Percentiles rank a stretch among this genome's conserved stretches.
phyloP scores from a whole-genome alignment of 225 moss, liverwort and hornwort genomes.

The Anthoceros angustus region DNA sequence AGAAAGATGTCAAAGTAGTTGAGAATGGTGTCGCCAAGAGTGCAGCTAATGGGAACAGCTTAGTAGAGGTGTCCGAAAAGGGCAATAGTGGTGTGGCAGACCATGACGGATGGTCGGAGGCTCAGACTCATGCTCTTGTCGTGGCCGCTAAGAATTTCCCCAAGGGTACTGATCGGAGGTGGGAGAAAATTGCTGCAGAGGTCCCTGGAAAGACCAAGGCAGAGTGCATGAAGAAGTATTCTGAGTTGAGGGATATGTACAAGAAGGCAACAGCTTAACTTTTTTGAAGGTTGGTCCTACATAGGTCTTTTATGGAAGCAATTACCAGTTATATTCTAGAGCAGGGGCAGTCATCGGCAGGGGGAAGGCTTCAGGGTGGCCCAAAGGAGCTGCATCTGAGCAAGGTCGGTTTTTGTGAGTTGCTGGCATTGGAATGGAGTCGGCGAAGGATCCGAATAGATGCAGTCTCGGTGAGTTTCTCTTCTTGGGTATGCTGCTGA shows the following conservation, averaged over 20 bases:
- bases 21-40: constrained; percentile 10
- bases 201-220: constrained; percentile 71
- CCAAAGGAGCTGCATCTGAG: too few species aligned
- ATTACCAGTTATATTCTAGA: neutral
- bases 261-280: constrained; percentile 50
- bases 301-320: neutral
- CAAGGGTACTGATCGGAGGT: constrained; percentile 56
- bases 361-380: neutral
- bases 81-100: constrained; percentile 21
- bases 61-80: constrained; percentile 16
- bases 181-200: constrained; percentile 81
- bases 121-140: constrained; percentile 66
- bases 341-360: neutral
- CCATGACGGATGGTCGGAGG: constrained; percentile 57
- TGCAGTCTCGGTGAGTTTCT: too few species aligned
- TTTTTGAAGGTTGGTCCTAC: neutral
- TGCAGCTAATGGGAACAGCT: constrained; percentile 19
- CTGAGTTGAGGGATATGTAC: constrained; percentile 69
- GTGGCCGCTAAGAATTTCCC: constrained; percentile 85
- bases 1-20: constrained; percentile 10
- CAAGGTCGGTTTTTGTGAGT: too few species aligned
- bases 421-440: too few species aligned
- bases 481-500: too few species aligned
- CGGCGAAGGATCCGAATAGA: too few species aligned
- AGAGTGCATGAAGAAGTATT: constrained; percentile 72